Evolutionary conservation across 345 rosid species (phyloP).

Genomic region (Excoecaria agallocha): DNA sequence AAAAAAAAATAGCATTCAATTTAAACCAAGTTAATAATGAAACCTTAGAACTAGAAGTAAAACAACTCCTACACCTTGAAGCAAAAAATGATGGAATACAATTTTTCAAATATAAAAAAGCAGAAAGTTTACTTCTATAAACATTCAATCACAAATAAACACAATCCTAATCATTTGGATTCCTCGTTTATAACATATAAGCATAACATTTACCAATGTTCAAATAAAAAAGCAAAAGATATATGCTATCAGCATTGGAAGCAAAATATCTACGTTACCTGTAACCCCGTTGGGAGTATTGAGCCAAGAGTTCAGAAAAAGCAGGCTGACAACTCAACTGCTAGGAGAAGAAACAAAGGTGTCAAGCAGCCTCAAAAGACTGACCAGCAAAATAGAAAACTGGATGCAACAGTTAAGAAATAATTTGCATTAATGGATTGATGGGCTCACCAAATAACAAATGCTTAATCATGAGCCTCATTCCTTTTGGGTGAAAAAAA

Average conservation of each 20-base stretch:
- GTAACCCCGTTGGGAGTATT: conserved; percentile 65
- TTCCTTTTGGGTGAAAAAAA: too few relatives aligned
- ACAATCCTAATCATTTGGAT: neutral
- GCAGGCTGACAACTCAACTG: conserved; percentile 75
- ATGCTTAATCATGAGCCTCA: neutral
- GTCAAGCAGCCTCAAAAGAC: neutral
- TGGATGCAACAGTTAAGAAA: neutral
- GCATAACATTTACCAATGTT: neutral
- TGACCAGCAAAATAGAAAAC: conserved; percentile 4
- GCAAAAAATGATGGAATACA: neutral
- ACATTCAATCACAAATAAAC: neutral
- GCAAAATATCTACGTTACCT: conserved; percentile 41
- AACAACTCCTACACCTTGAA: neutral
- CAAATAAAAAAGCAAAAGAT: neutral
- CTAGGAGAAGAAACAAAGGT: conserved; percentile 25
- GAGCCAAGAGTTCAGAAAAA: conserved; percentile 67
- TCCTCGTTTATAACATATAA: neutral
- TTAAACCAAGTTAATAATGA: neutral
- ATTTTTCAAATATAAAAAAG: neutral
- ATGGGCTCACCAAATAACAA: neutral
- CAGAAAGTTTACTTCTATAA: neutral
- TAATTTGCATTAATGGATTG: neutral
- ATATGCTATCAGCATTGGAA: too few relatives aligned
- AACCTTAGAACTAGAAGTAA: neutral
- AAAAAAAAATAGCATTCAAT: neutral